A percentile compares a stretch with the other conserved stretches of the same genome.
phyloP scores from a whole-genome alignment of 2,329 filamentous ascomycete species.

The Thelonectria rubi region DNA sequence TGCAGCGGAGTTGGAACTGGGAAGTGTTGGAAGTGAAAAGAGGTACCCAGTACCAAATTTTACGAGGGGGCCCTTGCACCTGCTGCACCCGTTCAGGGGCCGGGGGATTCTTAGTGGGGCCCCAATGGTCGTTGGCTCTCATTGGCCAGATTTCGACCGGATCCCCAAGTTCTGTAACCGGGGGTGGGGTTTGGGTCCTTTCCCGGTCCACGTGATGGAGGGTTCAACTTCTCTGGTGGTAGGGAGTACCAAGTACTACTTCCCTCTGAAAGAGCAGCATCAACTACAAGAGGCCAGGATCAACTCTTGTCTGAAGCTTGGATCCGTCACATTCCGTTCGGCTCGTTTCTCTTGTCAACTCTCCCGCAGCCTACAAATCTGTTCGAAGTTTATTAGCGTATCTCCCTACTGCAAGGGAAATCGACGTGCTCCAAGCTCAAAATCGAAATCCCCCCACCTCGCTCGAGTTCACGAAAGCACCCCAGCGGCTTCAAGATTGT shows the following conservation, averaged over 20 bases:
- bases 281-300: neutral
- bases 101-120: neutral
- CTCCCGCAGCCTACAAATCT: neutral
- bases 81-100: slow-evolving; percentile 17
- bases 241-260: neutral
- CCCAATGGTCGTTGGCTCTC: neutral
- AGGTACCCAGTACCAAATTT: neutral
- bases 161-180: slow-evolving; percentile 20
- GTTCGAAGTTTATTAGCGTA: too few relatives aligned
- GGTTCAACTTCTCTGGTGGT: neutral
- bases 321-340: neutral
- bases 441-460: slow-evolving; percentile 24
- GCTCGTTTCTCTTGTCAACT: neutral
- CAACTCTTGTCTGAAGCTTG: neutral
- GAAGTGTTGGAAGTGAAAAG: neutral
- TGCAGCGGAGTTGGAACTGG: neutral
- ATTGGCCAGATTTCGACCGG: slow-evolving; percentile 5
- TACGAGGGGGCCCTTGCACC: slow-evolving; percentile 11
- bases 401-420: slow-evolving; percentile 6
- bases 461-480: slow-evolving; percentile 13
- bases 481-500: slow-evolving; percentile 15
- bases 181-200: slow-evolving; percentile 20
- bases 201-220: slow-evolving; percentile 16
- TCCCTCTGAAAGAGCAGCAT: neutral
- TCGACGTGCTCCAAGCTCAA: neutral